Evolutionary conservation across 2,329 filamentous ascomycete species (phyloP).

Genomic region (Pyrenochaeta sp.): DNA sequence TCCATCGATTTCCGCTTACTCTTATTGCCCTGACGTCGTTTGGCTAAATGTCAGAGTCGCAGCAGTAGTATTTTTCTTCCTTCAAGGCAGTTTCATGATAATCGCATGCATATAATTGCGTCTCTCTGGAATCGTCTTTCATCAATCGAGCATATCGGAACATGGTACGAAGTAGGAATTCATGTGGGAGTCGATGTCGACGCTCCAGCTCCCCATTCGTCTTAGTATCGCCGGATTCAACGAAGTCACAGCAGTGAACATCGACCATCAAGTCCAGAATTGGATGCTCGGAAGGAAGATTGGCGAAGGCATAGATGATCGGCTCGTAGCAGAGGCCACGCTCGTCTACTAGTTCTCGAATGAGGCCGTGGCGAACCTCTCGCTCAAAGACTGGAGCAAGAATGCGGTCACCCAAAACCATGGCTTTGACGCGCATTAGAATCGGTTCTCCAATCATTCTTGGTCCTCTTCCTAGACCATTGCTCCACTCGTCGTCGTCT

Average conservation of each 20-base stretch:
- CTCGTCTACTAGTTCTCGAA: neutral
- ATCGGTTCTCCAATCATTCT: neutral
- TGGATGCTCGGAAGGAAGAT: slow-evolving; percentile 8
- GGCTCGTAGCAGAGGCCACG: neutral
- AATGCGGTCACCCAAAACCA: slow-evolving; percentile 9
- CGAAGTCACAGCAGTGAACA: neutral
- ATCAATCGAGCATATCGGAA: slow-evolving; percentile 10
- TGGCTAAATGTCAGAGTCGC: too few relatives aligned
- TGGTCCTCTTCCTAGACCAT: neutral
- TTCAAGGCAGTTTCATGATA: slow-evolving; percentile 10
- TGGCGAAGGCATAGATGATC: slow-evolving; percentile 13
- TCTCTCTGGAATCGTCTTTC: neutral
- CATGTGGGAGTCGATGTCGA: neutral
- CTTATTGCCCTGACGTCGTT: too few relatives aligned
- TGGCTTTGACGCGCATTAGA: slow-evolving; percentile 3
- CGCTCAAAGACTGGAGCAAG: neutral
- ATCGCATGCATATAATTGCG: slow-evolving; percentile 4
- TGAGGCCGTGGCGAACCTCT: neutral
- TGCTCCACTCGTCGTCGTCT: neutral
- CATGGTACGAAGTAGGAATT: slow-evolving; percentile 9
- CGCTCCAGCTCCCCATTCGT: neutral
- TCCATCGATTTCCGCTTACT: neutral
- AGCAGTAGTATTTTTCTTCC: too few relatives aligned
- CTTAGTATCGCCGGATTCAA: neutral
- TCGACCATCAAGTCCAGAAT: slow-evolving; percentile 19